Evolutionary conservation across 768 basidiomycete genomes (phyloP), one percentile per base, ranked within the genome.

Genomic region (Leucocoprinus leucothites): DNA sequence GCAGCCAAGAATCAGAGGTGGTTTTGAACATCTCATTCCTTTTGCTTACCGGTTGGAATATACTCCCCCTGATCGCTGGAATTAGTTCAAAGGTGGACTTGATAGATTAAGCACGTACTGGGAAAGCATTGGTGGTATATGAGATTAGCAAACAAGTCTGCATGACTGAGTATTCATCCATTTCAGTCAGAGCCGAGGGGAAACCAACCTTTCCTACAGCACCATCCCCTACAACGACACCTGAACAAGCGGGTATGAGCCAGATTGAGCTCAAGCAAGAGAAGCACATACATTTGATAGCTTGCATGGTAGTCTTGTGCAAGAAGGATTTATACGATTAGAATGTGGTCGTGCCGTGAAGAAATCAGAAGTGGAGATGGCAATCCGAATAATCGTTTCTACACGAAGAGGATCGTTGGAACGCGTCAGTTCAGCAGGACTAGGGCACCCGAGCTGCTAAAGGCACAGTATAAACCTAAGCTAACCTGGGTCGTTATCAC

Each of bases 111-210:
- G 42, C 31, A 77, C 90, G 71, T 74, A 93, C 91, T 57, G 93
- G 93, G 72, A 95, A 96, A 40, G 95, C 92, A 75, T 96, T 95
- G 61, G 97, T 99, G 62, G 97, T 99, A 78, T 99, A 99, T 50
- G 96, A 98, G 69, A 99, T 99, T 65, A 99, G 82, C 57, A 99
- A 85, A 74, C 97, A 99, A 52, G 97, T 98, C 97, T 98, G 65
- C 25, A 28, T n/a, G 47, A 56, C 38, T 55, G 61, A 61, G 67
- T 67, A 59, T 62, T 56, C 41, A 28, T 48, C 34, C 36, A 47
- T 28, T 45, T 41, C 48, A 42, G 43, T 46, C 49, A 56, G 57
- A 34, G 46, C 36, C 41, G 47, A 36, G 48, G 53, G 49, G 49
- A 53, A 48, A 72, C 83, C 66, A 64, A 86, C 94, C 90, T 97